These are phyloP conservation scores for Staphylotrichum longicolle DNA, from an alignment of 495 filamentous ascomycete species.

Conservation along the genomic window DNA sequence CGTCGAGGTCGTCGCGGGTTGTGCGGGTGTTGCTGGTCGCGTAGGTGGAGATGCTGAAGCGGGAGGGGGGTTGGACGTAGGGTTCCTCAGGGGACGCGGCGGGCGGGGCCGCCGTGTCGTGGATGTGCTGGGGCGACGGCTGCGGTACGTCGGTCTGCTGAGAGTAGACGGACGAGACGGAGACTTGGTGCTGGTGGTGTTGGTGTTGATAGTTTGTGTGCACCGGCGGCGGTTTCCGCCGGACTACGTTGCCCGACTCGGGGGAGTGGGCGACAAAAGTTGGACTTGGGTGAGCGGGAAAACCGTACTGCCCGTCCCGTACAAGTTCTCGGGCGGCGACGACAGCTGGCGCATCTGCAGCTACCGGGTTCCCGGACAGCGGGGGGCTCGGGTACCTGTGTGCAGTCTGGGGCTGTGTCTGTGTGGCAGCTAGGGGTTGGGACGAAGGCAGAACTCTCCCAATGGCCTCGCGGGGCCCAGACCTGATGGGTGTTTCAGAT, in stretches of 20 bases:
- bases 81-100: slow-evolving; percentile 28
- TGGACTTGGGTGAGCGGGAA: slow-evolving; percentile 21
- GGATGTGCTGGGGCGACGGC: slow-evolving; percentile 26
- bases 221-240: slow-evolving; percentile 42
- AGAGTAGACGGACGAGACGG: slow-evolving; percentile 40
- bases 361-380: slow-evolving; percentile 30
- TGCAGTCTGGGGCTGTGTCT: slow-evolving; percentile 19
- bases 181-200: slow-evolving; percentile 34
- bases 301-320: slow-evolving; percentile 20
- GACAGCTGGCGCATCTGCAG: slow-evolving; percentile 28
- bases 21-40: slow-evolving; percentile 57
- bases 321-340: slow-evolving; percentile 32
- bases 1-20: slow-evolving; percentile 53
- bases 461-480: slow-evolving; percentile 30
- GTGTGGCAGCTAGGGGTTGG: slow-evolving; percentile 28
- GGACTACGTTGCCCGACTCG: slow-evolving; percentile 35
- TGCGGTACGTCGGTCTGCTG: slow-evolving; percentile 31
- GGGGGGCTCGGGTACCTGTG: slow-evolving; percentile 40
- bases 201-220: slow-evolving; percentile 31
- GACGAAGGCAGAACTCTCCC: slow-evolving; percentile 27
- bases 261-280: slow-evolving; percentile 24
- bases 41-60: slow-evolving; percentile 73
- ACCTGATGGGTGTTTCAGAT: slow-evolving; percentile 32
- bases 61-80: slow-evolving; percentile 58
- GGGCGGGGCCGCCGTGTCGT: slow-evolving; percentile 26